Evolutionary conservation across 768 basidiomycete genomes (phyloP).

Genomic region (Cytidiella melzeri): DNA sequence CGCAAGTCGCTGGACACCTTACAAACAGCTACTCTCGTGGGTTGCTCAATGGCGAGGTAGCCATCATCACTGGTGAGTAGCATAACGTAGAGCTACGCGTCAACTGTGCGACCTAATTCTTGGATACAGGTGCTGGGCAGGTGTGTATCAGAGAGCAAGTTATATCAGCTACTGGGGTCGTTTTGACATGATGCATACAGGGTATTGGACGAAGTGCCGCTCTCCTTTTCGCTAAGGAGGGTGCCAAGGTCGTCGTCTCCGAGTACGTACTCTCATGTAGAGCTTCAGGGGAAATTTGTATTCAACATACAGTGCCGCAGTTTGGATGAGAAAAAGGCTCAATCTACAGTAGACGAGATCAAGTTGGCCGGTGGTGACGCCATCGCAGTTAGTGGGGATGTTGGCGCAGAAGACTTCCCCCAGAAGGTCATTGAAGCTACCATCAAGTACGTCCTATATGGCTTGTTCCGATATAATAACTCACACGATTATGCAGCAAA

Average conservation of each 20-base stretch:
- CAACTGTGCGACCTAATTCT: constrained; percentile 1
- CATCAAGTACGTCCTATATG: constrained; percentile 59
- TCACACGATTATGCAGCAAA: constrained; percentile 38
- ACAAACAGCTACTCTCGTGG: constrained; percentile 46
- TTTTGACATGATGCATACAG: constrained; percentile 27
- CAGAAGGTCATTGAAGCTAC: constrained; percentile 72
- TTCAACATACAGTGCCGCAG: constrained; percentile 30
- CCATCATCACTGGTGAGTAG: constrained; percentile 74
- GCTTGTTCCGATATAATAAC: too few relatives aligned
- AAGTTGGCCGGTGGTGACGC: constrained; percentile 66
- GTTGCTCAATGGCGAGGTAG: constrained; percentile 69
- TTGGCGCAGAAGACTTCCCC: constrained; percentile 79
- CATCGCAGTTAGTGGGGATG: constrained; percentile 72
- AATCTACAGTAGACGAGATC: constrained; percentile 66
- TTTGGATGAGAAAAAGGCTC: constrained; percentile 66
- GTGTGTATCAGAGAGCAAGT: constrained; percentile 26
- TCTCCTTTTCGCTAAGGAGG: constrained; percentile 75
- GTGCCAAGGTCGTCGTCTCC: constrained; percentile 81
- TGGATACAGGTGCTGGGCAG: constrained; percentile 62
- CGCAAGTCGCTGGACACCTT: constrained; percentile 68
- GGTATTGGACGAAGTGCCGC: constrained; percentile 77
- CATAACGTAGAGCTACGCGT: constrained; percentile 8
- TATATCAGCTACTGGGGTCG: too few relatives aligned
- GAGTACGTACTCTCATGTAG: constrained; percentile 43
- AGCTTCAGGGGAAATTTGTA: background rate